Evolutionary conservation across 306 rosid genomes (phyloP), one percentile per base, ranked within the genome.

Genomic region (Cotoneaster glaucophyllus): DNA sequence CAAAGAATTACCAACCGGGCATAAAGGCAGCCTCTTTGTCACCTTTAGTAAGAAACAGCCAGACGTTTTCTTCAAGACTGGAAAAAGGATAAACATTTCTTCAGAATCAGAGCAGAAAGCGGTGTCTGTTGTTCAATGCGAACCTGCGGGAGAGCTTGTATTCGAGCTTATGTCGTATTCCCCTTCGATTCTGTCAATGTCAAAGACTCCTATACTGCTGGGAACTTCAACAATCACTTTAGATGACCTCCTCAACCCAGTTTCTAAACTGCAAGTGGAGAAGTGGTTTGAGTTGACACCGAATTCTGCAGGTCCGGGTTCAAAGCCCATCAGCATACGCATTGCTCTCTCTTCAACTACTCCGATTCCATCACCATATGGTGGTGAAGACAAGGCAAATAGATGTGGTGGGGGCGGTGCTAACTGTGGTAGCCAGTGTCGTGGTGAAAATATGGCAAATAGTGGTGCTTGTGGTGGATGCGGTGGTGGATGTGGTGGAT

Each of bases 121-220:
- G 73, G 97, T 92, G 74, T 90, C 97, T 70, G 77, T 79, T 75
- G 87, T 95, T 84, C 90, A 83, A 75, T 92, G 97, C 74, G 97
- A 95, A 88, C 90, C 97, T 34, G 87, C 83, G 26, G 98, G 98
- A 73, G 93, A 88, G 87, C 92, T 95, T 34, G 76, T 56, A 45
- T 90, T 95, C 78, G 97, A 90, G 67, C 97, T 84, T 50, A 79
- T 82, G 26, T 77, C 69, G 21, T 32, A 18, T 39, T 74, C 84
- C 5, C 25, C 71, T 21, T 64, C 67, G 48, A 43, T 28, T 19
- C n/a, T 24, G 54, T 58, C 68, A 29, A 62, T 2, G 26, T 69
- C 73, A 64, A 72, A 67, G 83, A 61, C 75, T 4, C 70, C 45
- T 28, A 72, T 75, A 78, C 75, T 78, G 24, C 45, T 86, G 76